These are phyloP conservation scores for Barnettozyma sucrosica DNA, from an alignment of 805 yeast species.

Conservation along the genomic window DNA sequence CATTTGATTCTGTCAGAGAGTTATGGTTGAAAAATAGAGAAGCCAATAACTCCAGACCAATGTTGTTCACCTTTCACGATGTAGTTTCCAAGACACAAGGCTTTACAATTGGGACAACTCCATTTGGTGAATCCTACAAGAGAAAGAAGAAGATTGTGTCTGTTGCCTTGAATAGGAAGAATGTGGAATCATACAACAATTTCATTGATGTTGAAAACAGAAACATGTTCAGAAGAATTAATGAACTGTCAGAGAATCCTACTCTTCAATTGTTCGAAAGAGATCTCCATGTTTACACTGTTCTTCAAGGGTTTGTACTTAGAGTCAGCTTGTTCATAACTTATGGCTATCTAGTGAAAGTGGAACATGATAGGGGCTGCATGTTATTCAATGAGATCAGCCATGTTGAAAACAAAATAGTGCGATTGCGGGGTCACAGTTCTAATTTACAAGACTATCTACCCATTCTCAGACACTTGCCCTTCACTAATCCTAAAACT, in stretches of 20 bases:
- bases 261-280: slow-evolving; percentile 12
- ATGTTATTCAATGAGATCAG: slow-evolving; percentile 46
- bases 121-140: slow-evolving; percentile 43
- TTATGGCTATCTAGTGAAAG: slow-evolving; percentile 46
- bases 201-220: slow-evolving; percentile 38
- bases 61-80: slow-evolving; percentile 60
- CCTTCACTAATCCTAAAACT: slow-evolving; percentile 19
- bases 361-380: slow-evolving; percentile 30
- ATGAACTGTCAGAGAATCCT: slow-evolving; percentile 9
- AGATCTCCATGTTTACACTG: slow-evolving; percentile 37
- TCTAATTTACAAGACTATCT: slow-evolving; percentile 51
- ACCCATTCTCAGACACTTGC: slow-evolving; percentile 36
- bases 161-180: slow-evolving; percentile 34
- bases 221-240: slow-evolving; percentile 21
- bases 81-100: slow-evolving; percentile 51
- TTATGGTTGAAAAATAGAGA: slow-evolving; percentile 48
- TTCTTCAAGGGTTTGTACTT: slow-evolving; percentile 46
- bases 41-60: slow-evolving; percentile 63
- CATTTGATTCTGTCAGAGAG: slow-evolving; percentile 45
- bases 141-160: slow-evolving; percentile 44
- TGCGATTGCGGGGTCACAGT: slow-evolving; percentile 50
- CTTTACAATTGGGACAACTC: slow-evolving; percentile 62
- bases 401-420: slow-evolving; percentile 49
- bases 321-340: slow-evolving; percentile 45
- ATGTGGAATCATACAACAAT: slow-evolving; percentile 27